Evolutionary conservation across 1,284 basidiomycete species (phyloP).

Genomic region (Dichomitus squalens): DNA sequence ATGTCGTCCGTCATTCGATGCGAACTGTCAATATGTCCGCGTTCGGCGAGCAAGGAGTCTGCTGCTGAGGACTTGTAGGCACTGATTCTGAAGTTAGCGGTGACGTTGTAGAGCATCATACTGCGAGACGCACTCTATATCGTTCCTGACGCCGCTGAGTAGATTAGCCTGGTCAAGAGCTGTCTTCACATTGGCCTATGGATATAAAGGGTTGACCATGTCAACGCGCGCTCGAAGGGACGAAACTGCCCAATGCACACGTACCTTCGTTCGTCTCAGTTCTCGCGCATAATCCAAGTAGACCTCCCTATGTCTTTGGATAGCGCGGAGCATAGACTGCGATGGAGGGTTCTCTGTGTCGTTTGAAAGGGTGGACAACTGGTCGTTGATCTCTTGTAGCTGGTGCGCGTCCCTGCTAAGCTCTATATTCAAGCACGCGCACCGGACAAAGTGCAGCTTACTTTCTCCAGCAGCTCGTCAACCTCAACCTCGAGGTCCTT

Average conservation of each 20-base stretch:
- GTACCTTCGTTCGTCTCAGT: constrained; percentile 80
- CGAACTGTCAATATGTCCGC: constrained; percentile 87
- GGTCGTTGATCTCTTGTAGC: constrained; percentile 85
- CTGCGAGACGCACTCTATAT: constrained; percentile 77
- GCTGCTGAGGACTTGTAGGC: constrained; percentile 89
- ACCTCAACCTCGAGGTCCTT: constrained; percentile 85
- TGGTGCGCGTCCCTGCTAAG: constrained; percentile 36
- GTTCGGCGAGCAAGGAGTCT: constrained; percentile 87
- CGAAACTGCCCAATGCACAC: constrained; percentile 6
- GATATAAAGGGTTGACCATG: background rate
- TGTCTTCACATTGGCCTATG: constrained; percentile 77
- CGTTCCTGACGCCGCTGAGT: constrained; percentile 90
- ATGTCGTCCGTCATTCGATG: constrained; percentile 95
- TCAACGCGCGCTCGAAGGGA: constrained; percentile 1
- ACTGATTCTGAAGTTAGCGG: constrained; percentile 39
- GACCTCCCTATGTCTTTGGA: constrained; percentile 90
- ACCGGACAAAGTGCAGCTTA: constrained; percentile 34
- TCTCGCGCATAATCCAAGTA: constrained; percentile 89
- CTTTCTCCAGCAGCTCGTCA: constrained; percentile 88
- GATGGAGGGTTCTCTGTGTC: constrained; percentile 78
- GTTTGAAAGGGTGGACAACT: constrained; percentile 67
- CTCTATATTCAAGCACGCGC: constrained; percentile 20
- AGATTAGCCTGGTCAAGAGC: constrained; percentile 88
- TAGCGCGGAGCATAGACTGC: constrained; percentile 84
- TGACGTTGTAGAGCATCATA: background rate